phyloP scores from a whole-genome alignment of 345 rosid species.

The Jatropha curcas region DNA sequence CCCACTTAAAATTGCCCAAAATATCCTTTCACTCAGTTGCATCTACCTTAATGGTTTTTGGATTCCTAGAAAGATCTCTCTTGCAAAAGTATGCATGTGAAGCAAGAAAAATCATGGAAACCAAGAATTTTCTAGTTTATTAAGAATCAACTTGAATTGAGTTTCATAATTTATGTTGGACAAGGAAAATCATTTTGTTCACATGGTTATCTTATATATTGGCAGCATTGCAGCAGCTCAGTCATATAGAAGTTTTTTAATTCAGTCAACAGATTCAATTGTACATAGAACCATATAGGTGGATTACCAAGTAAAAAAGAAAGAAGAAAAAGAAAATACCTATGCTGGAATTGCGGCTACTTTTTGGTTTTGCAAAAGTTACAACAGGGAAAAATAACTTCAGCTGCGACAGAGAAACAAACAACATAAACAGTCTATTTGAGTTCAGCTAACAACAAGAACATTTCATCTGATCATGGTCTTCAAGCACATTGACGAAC shows the following conservation, averaged over 20 bases:
- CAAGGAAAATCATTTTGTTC: background rate
- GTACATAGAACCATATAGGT: background rate
- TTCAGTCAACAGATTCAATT: background rate
- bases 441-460: background rate
- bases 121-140: background rate
- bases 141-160: background rate
- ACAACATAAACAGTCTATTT: background rate
- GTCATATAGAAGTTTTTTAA: background rate
- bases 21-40: background rate
- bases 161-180: background rate
- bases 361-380: constrained; percentile 95
- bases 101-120: background rate
- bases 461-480: background rate
- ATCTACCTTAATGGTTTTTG: background rate
- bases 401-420: constrained; percentile 52
- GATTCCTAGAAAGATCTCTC: background rate
- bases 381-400: constrained; percentile 87
- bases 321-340: constrained; percentile 39
- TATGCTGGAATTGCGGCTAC: constrained; percentile 99
- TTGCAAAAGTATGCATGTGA: background rate
- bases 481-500: background rate
- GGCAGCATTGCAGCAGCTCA: background rate
- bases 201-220: background rate
- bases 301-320: background rate
- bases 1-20: background rate